Base-by-base conservation (phyloP, 148 eudicot genomes). In the Rhododendron molle region DNA sequence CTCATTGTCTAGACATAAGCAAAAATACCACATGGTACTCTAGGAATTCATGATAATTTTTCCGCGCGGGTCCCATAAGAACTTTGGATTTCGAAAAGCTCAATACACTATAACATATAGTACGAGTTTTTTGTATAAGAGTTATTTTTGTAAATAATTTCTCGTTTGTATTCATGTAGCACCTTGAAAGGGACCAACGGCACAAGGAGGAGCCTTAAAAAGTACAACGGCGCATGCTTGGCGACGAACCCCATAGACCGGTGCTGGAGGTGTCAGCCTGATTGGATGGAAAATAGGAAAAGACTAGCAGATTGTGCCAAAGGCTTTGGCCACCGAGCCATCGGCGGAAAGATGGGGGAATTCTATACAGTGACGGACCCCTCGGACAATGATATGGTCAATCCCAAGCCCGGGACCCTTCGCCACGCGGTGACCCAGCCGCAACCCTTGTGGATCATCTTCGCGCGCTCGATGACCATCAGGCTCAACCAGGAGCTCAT, bases 191-290 rank as follows among this genome's bases (percentile, higher is more conserved):
- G 84, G 23, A 10, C 65, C 73, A 87, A 93, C 30, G 72, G 60
- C 85, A 90, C 91, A 84, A 86, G 94, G 86, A 92, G 97, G 86
- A 87, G 34, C 34, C 88, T 92, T 43, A 67, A 21, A 52, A 84
- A 84, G 32, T 28, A 83, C 26, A 84, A 15, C 2, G 91, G 92
- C 10, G 44, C 73, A 5, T 94, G 97, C 86, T 9, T 43, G 47
- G 91, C 92, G n/a, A 90, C 94, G 18, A 94, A 94, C 87, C 98
- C 98, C 4, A 93, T 94, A 4, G 98, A 94, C 69, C 82, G 81
- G 18, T 94, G 98, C 76, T 94, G 98, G 96, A 90, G 98, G 76
- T 94, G 98, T 81, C 85, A 86, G 26, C 76, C 86, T 13, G 79
- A 93, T 78, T 94, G 98, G 98, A 90, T 83, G 0, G 40, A 81